Evolutionary conservation across 192 early-diverging fungal species (phyloP).

Genomic region (Chytriomyces sp.): DNA sequence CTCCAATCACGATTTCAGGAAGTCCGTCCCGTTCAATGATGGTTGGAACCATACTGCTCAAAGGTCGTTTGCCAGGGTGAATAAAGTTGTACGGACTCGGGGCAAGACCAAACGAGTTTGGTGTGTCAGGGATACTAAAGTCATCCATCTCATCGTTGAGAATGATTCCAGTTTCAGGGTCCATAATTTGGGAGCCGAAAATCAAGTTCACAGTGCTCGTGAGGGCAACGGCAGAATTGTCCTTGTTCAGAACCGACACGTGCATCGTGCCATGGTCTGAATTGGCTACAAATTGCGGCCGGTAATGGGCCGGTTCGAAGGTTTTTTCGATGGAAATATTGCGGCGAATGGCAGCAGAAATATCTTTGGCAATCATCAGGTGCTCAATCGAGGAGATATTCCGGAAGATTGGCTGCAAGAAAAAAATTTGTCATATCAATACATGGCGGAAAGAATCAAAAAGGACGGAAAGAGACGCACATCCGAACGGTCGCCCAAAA

Average conservation of each 20-base stretch:
- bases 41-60: slow-evolving; percentile 70
- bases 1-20: slow-evolving; percentile 76
- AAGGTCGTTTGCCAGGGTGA: slow-evolving; percentile 81
- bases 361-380: slow-evolving; percentile 73
- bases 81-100: slow-evolving; percentile 88
- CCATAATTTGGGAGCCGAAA: slow-evolving; percentile 88
- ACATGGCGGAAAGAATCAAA: neutral
- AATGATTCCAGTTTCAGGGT: slow-evolving; percentile 84
- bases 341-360: slow-evolving; percentile 64
- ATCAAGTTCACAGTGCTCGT: slow-evolving; percentile 88
- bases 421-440: neutral
- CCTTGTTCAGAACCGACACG: slow-evolving; percentile 75
- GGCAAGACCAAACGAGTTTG: slow-evolving; percentile 72
- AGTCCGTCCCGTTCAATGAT: slow-evolving; percentile 70
- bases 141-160: slow-evolving; percentile 97
- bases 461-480: neutral
- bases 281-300: slow-evolving; percentile 74
- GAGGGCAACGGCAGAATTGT: slow-evolving; percentile 79
- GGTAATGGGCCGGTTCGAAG: slow-evolving; percentile 75
- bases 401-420: slow-evolving; percentile 44
- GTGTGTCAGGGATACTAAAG: slow-evolving; percentile 67
- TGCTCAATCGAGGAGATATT: slow-evolving; percentile 64
- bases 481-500: slow-evolving; percentile 77
- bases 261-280: slow-evolving; percentile 92
- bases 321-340: slow-evolving; percentile 79